Percentiles rank a stretch among this genome's conserved stretches.
Conservation (phyloP, 2,329 filamentous ascomycete species). For the Zalaria obscura region DNA sequence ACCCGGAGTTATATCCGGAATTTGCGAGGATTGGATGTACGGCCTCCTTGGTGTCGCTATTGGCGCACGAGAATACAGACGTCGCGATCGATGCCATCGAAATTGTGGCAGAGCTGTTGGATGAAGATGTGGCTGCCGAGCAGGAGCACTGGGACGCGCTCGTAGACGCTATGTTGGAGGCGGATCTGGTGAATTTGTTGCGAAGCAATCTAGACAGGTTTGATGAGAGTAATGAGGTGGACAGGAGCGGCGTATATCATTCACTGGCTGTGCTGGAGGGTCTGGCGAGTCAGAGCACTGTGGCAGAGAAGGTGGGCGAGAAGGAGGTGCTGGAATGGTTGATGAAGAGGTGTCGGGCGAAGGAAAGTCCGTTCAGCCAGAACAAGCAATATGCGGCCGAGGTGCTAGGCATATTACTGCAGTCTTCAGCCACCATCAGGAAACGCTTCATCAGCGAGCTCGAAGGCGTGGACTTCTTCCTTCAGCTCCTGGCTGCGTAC, state of each 20-base stretch:
- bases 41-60: slow-evolving; percentile 59
- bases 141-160: slow-evolving; percentile 69
- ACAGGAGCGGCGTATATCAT: slow-evolving; percentile 77
- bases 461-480: slow-evolving; percentile 63
- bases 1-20: slow-evolving; percentile 68
- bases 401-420: slow-evolving; percentile 75
- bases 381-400: slow-evolving; percentile 96
- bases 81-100: slow-evolving; percentile 87
- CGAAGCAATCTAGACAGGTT: slow-evolving; percentile 67
- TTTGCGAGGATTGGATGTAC: slow-evolving; percentile 58
- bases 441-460: slow-evolving; percentile 37
- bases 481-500: slow-evolving; percentile 75
- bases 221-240: slow-evolving; percentile 57
- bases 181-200: slow-evolving; percentile 60
- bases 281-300: slow-evolving; percentile 54
- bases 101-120: slow-evolving; percentile 79
- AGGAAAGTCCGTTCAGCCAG: slow-evolving; percentile 58
- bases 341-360: slow-evolving; percentile 53
- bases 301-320: slow-evolving; percentile 58
- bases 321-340: slow-evolving; percentile 68
- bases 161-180: slow-evolving; percentile 45
- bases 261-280: slow-evolving; percentile 73
- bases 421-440: slow-evolving; percentile 56
- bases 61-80: slow-evolving; percentile 93
- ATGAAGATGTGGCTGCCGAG: slow-evolving; percentile 76